Evolutionary conservation across 345 rosid genomes (phyloP).

Genomic region (Linum trigynum): DNA sequence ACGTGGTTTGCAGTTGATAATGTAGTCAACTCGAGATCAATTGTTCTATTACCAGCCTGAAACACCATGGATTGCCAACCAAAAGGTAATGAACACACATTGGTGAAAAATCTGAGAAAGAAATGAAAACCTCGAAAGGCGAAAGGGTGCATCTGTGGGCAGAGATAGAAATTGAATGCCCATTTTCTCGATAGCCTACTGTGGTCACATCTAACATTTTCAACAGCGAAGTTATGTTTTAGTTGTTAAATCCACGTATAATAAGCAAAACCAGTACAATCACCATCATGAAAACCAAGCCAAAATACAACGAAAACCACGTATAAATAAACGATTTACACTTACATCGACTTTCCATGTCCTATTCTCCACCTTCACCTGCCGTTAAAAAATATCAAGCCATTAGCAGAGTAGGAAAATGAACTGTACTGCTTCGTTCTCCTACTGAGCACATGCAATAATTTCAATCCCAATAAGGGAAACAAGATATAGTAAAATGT

Average conservation of each 20-base stretch:
- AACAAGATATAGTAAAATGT: background rate
- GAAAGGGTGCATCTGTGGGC: background rate
- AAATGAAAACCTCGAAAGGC: background rate
- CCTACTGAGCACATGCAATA: background rate
- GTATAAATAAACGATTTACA: constrained; percentile 2
- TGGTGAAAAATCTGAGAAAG: background rate
- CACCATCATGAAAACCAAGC: background rate
- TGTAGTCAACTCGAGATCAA: constrained; percentile 84
- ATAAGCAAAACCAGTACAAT: background rate
- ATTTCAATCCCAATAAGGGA: background rate
- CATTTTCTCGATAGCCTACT: no score
- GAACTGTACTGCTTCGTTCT: background rate
- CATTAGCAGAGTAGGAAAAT: background rate
- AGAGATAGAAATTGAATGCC: background rate
- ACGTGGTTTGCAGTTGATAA: constrained; percentile 82
- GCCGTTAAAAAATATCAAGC: constrained; percentile 23
- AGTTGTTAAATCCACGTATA: background rate
- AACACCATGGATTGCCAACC: constrained; percentile 4
- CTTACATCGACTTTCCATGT: constrained; percentile 88
- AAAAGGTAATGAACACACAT: background rate
- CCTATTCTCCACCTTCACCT: constrained; percentile 95
- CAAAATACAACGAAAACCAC: background rate
- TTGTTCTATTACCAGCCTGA: constrained; percentile 84
- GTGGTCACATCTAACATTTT: background rate
- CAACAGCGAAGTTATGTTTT: background rate